Conservation (phyloP, 2,329 filamentous ascomycete species). For the Emmonsia crescens region DNA sequence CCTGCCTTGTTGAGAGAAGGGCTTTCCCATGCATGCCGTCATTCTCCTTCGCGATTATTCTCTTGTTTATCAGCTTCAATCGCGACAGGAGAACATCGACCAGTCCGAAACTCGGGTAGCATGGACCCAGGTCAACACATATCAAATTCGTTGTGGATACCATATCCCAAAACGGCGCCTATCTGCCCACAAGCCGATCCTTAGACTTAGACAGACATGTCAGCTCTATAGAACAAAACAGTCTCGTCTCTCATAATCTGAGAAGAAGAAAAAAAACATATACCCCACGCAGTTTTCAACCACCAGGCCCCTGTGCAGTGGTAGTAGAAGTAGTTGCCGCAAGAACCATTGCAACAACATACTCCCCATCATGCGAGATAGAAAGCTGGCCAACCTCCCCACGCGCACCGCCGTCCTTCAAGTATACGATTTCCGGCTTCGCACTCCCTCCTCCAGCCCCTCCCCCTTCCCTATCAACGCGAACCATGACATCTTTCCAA, state of each 20-base stretch:
- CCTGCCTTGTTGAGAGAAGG: background rate
- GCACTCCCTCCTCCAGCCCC: conserved; percentile 14
- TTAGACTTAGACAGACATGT: too few relatives aligned
- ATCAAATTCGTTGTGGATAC: too few relatives aligned
- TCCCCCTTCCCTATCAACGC: conserved; percentile 18
- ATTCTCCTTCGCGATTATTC: background rate
- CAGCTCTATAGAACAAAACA: background rate
- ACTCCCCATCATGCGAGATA: conserved; percentile 80
- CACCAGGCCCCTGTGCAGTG: background rate
- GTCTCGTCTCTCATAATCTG: background rate
- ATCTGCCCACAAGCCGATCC: too few relatives aligned
- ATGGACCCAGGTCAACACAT: too few relatives aligned
- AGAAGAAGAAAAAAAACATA: background rate
- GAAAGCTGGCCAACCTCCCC: conserved; percentile 58
- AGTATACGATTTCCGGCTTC: conserved; percentile 30
- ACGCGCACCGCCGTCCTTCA: conserved; percentile 19
- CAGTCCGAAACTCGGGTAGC: background rate
- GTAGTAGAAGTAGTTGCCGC: background rate
- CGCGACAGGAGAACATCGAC: background rate
- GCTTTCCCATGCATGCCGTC: background rate
- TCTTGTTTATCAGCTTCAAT: background rate
- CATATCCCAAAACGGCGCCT: too few relatives aligned
- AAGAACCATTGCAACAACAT: conserved; percentile 44
- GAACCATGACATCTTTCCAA: conserved; percentile 51
- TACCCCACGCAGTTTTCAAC: background rate